Conservation (phyloP, 139 green algal genomes). For the Trebouxia sp. region DNA sequence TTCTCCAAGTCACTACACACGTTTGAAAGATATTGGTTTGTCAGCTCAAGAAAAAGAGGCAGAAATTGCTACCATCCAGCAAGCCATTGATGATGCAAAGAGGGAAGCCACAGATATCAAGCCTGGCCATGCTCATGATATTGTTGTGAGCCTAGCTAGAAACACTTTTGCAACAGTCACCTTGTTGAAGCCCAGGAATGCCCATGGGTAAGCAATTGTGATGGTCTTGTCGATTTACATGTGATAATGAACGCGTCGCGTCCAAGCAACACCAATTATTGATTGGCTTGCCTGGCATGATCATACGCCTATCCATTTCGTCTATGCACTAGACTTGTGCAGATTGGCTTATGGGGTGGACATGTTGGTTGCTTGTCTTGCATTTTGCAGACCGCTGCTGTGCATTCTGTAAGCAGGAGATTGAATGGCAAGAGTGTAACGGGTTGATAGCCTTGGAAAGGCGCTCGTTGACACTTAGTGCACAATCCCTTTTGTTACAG, state of each 20-base stretch:
- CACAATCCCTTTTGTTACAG: too few species aligned
- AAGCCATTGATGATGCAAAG: slow-evolving; percentile 11
- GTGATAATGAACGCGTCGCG: slow-evolving; percentile 2
- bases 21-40: slow-evolving; percentile 18
- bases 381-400: slow-evolving; percentile 3
- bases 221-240: slow-evolving; percentile 11
- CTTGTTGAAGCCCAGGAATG: slow-evolving; percentile 5
- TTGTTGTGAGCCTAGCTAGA: slow-evolving; percentile 23
- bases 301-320: slow-evolving; percentile 17
- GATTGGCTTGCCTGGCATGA: slow-evolving; percentile 15
- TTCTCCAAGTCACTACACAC: slow-evolving; percentile 16
- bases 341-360: slow-evolving; percentile 7
- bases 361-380: slow-evolving; percentile 7
- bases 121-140: slow-evolving; percentile 14
- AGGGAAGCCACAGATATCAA: slow-evolving; percentile 17
- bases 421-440: slow-evolving; percentile 4
- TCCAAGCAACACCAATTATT: slow-evolving; percentile 12
- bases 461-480: too few species aligned
- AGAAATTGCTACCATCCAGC: slow-evolving; percentile 20
- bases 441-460: too few species aligned
- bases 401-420: slow-evolving; percentile 15
- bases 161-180: slow-evolving; percentile 20
- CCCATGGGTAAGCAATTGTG: slow-evolving; percentile 12
- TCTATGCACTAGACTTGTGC: slow-evolving; percentile 7
- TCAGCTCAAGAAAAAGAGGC: slow-evolving; percentile 22